Evolutionary conservation across 2,329 filamentous ascomycete species (phyloP), one percentile per base, ranked within the genome.

Genomic region (Cercospora brassicicola): DNA sequence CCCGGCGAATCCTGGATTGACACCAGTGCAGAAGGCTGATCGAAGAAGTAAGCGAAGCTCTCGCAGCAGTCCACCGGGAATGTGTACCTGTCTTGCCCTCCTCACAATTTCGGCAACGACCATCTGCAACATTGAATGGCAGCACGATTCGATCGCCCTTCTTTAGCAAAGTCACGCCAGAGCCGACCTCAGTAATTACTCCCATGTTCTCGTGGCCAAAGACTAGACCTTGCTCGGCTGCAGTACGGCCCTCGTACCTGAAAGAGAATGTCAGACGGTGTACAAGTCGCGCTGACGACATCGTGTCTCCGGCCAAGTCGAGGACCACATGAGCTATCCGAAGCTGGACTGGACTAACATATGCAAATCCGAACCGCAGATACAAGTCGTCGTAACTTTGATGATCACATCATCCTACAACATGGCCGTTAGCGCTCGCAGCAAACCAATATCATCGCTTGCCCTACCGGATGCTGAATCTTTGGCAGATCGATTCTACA

Each of bases 61-160:
- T 6, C 10, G 3, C 11, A 23, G 1, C n/a, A 36, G 55, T 6
- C 28, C 31, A 61, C 36, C 11, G 10, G 6, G 28, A 13, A 11
- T n/a, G 5, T 11, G 10, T 51, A 62, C 59, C 59, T 45, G 88
- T 90, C 67, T 83, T 84, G 2, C 88, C 87, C 70, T 89, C 86
- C 73, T 90, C 88, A 67, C 88, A 89, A 71, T 89, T 89, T 18
- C 84, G 82, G 76, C 88, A 90, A 11, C 87, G 82, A 1, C 87
- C 87, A 71, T 89, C 86, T 6, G 87, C 87, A 1, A 89, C 87
- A 65, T 89, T 89, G 80, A 89, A 90, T 0, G 88, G 88, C 76
- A 90, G 84, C 2, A 90, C 87, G 3, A 90, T 85, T 1, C 88
- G 83, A 69, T 90, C 88, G 2, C 88, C 87, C 70, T 88, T 86